phyloP scores from a whole-genome alignment of 805 yeast species.

The Saccharomycopsis capsularis region DNA sequence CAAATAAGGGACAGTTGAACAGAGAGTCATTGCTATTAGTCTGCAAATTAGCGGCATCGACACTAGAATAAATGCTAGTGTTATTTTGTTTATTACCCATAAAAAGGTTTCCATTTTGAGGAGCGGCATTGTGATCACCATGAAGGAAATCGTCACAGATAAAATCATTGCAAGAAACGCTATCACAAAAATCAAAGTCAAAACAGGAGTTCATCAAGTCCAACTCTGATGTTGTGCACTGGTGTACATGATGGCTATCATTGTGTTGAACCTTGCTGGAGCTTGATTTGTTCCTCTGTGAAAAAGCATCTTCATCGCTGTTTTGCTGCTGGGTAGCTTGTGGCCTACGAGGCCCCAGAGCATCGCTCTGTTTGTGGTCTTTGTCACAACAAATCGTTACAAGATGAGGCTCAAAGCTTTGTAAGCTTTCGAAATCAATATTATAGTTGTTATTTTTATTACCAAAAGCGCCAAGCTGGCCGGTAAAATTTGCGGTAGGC shows the following conservation, averaged over 20 bases:
- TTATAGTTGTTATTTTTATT: neutral
- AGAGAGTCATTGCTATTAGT: neutral
- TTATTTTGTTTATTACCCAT: neutral
- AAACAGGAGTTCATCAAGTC: conserved; percentile 22
- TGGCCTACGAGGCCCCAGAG: neutral
- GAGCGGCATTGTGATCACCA: neutral
- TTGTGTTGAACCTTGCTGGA: neutral
- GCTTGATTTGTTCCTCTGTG: too few relatives aligned
- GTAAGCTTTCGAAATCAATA: conserved; percentile 2
- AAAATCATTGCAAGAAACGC: conserved; percentile 18
- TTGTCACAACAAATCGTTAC: conserved; percentile 21
- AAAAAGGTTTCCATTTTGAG: neutral
- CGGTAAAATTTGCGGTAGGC: too few relatives aligned
- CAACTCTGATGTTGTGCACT: conserved; percentile 15
- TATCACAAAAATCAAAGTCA: conserved; percentile 22
- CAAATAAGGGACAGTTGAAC: conserved; percentile 13
- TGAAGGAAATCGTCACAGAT: conserved; percentile 22
- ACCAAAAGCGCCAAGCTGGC: too few relatives aligned
- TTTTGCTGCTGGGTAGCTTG: neutral
- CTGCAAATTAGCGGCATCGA: too few relatives aligned
- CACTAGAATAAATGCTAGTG: too few relatives aligned
- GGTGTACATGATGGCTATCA: conserved; percentile 18
- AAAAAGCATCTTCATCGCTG: too few relatives aligned
- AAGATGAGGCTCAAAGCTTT: conserved; percentile 16
- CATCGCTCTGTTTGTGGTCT: conserved; percentile 3